A percentile compares a stretch with the other conserved stretches of the same genome.
These are phyloP conservation scores for Schizosaccharomyces versatilis DNA, from an alignment of 1,139 yeast species.

Conservation along the genomic window DNA sequence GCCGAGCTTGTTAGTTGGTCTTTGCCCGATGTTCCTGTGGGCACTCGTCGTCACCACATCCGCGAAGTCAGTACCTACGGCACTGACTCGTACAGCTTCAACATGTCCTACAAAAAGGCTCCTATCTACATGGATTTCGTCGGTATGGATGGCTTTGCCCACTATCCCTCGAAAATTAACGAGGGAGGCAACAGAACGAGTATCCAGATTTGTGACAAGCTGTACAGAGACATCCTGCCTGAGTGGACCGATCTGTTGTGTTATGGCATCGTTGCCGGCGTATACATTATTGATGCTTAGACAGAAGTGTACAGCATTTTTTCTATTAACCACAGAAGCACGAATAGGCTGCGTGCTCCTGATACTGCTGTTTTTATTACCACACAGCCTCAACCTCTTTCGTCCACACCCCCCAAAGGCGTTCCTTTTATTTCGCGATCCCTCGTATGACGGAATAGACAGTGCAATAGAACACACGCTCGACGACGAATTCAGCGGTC, in stretches of 20 bases:
- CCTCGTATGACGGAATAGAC: too few relatives aligned
- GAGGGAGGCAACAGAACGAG: background rate
- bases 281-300: background rate
- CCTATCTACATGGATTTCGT: background rate
- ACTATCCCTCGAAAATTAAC: background rate
- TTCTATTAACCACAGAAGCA: too few relatives aligned
- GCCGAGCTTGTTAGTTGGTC: conserved; percentile 8
- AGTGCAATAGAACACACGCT: too few relatives aligned
- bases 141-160: background rate
- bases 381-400: too few relatives aligned
- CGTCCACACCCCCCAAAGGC: too few relatives aligned
- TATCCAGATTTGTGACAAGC: background rate
- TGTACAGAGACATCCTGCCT: background rate
- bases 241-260: background rate
- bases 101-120: background rate
- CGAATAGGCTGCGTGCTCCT: too few relatives aligned
- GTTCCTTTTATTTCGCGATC: too few relatives aligned
- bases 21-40: conserved; percentile 4
- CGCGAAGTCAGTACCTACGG: conserved; percentile 7
- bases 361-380: too few relatives aligned
- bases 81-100: background rate
- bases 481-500: too few relatives aligned
- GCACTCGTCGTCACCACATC: conserved; percentile 6
- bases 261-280: background rate
- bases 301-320: too few relatives aligned